Base-by-base conservation (phyloP, 495 filamentous ascomycete species). In the Penicillium pulvis region DNA sequence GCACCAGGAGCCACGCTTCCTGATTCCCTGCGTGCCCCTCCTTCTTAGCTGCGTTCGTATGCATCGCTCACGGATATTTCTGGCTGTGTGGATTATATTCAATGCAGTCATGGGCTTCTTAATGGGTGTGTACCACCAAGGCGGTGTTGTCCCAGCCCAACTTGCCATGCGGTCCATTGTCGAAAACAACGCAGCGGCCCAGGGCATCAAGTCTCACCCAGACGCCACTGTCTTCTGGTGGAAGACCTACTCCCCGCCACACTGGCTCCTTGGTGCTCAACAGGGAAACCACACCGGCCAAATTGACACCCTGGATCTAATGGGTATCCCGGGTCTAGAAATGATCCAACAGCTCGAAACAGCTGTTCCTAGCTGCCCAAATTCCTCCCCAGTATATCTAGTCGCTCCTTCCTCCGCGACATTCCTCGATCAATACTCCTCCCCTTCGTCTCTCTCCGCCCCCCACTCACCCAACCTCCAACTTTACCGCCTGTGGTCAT, bases 231-330 rank as follows among this genome's bases (percentile, higher is more conserved):
- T 90, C 4, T 80, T 96, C 53, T 98, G 93, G 93, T 98, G 94
- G 94, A 96, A 96, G 66, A 98, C 95, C 0, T 98, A 98, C 71
- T 90, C 87, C 61, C 94, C 94, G 7, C 94, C 94, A 0, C 86
- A 89, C 20, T 98, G 94, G 92, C 79, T 98, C 17, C 78, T 98
- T 24, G 91, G 93, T 56, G 83, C 88, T 9, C 26, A 58, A 2
- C 35, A 47, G 9, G 87, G 88, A 64, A 86, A 85, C 59, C 82
- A 81, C 30, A 54, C 70, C 7, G 62, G 48, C 24, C 67, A 71
- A 12, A 73, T 93, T 46, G 74, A 72, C n/a, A 96, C 92, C 0
- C 74, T 73, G 12, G 91, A 97, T 66, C 74, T 97, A 24, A 97
- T 96, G 89, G 91, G 92, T 3, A 85, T 90, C 65, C 74, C 83